Base-by-base conservation (phyloP, 768 basidiomycete genomes). In the Nevesoporus exiguus region DNA sequence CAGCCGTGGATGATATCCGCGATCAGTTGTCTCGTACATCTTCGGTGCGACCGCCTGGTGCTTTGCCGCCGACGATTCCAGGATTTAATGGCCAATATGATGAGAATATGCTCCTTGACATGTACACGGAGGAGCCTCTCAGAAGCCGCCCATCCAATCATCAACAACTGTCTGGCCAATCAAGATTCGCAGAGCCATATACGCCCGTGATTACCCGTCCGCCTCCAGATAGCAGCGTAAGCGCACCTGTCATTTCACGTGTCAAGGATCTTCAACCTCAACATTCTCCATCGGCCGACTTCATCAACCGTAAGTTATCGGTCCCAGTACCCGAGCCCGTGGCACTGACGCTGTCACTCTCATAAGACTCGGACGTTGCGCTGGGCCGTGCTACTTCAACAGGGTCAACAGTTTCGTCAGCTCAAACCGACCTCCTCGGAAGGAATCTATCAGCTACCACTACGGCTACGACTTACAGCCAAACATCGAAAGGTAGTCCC, bases 21-120 rank as follows among this genome's bases (percentile, higher is more conserved):
- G 62, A 64, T 37, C 55, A 57, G 7, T 21, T 66, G 2, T 36
- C 49, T 9, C 64, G 57, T 2, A 66, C 58, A 47, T 5, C 62
- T 22, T 70, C 68, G 1, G 36, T 58, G 8, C 67, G 69, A 46
- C 70, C 69, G 21, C 61, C 66, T 25, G 70, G 69, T 17, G 65
- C 70, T 39, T 56, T 58, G 19, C 41, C 68, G 2, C 69, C 69
- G 0, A 59, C 60, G 19, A 66, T 61, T 19, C 68, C 70, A 2
- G 69, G 69, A 21, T 57, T 54, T 41, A 58, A 34, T 5, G 47
- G 42, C 34, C 50, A 54, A 25, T 68, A 51, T 42, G 68, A 71
- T 36, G 66, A 70, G 10, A 52, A 43, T 21, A 58, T 53, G 3
- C 39, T 66, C 19, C 34, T 62, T 39, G 67, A 70, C 22, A 55